Base-by-base conservation (phyloP, 768 basidiomycete species). In the Chalciporus sphaerocephalus region DNA sequence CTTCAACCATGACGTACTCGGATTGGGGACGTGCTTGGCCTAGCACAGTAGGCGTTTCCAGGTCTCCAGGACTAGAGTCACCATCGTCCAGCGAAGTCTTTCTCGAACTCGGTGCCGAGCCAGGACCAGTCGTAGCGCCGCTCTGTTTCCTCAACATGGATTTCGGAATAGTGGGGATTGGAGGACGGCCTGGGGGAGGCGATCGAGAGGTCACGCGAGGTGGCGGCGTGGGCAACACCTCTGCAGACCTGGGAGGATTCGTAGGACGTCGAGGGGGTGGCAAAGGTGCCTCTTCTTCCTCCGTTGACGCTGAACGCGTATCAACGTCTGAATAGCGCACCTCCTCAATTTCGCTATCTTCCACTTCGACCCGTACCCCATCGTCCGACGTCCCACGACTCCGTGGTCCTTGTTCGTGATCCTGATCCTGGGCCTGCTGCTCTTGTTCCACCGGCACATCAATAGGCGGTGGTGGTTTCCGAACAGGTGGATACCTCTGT, bases 321-420 rank as follows among this genome's bases (percentile, higher is more conserved):
- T 60, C 64, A 8, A 69, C 74, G 50, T 84, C 81, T 27, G 80
- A 78, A 47, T 81, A 71, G 8, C 65, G 69, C 8, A 83, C 76
- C 52, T 87, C 84, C 52, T 87, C 85, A 12, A 80, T 68, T 57
- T 87, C 84, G 50, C 83, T 86, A 54, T 87, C 85, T 56, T 86
- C 84, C 6, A 74, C 78, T 47, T 87, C 86, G 20, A 81, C 78
- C 28, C 73, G 72, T 18, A 81, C 81, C 9, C 77, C 77, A 36
- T 87, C 84, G 16, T 82, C 80, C 4, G 79, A 78, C 24, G 67
- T 65, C 25, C 62, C 56, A 22, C 62, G 51, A 56, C 75, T 72
- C 50, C 71, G 24, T 74, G 9, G 69, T 61, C 33, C 79, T 78
- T n/a, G 67, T 25, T 32, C 70, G 10, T 52, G 58, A 16, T 52